Conservation (phyloP, 169 alveolate genomes). For the Cytauxzoon felis region DNA sequence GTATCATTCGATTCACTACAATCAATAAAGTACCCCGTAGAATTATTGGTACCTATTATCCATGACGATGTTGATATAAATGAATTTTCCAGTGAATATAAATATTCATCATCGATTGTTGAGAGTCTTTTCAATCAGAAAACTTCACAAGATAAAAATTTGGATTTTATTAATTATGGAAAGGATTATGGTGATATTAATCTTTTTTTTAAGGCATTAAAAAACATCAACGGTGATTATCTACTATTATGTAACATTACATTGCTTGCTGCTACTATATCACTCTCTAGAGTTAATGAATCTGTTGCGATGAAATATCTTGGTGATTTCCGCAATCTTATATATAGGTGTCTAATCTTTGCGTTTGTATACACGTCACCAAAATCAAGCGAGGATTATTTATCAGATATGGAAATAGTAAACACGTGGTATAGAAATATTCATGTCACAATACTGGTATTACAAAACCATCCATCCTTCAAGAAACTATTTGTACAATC, state of each 20-base stretch:
- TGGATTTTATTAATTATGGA: background rate
- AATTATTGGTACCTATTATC: background rate
- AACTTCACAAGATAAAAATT: background rate
- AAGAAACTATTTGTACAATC: conserved; percentile 17
- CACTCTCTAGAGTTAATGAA: conserved; percentile 32
- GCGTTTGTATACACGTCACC: conserved; percentile 35
- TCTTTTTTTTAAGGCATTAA: background rate
- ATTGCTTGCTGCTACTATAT: conserved; percentile 30
- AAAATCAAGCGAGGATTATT: background rate
- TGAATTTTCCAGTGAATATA: background rate
- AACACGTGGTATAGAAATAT: conserved; percentile 5
- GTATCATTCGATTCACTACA: too few species aligned
- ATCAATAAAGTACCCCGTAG: conserved; percentile 11
- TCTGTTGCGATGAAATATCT: conserved; percentile 22
- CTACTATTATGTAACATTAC: conserved; percentile 10
- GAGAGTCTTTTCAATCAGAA: background rate
- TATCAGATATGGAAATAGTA: background rate
- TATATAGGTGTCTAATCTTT: conserved; percentile 20
- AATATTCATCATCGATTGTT: background rate
- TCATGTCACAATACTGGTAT: conserved; percentile 1
- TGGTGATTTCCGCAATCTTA: too few species aligned
- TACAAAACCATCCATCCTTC: conserved; percentile 34
- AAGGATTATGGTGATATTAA: background rate
- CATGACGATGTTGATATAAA: background rate
- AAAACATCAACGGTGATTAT: background rate